Percentiles rank a stretch among this genome's conserved stretches.
These are phyloP conservation scores for Hemileccinum impolitum DNA, from an alignment of 768 basidiomycete species.

Conservation along the genomic window DNA sequence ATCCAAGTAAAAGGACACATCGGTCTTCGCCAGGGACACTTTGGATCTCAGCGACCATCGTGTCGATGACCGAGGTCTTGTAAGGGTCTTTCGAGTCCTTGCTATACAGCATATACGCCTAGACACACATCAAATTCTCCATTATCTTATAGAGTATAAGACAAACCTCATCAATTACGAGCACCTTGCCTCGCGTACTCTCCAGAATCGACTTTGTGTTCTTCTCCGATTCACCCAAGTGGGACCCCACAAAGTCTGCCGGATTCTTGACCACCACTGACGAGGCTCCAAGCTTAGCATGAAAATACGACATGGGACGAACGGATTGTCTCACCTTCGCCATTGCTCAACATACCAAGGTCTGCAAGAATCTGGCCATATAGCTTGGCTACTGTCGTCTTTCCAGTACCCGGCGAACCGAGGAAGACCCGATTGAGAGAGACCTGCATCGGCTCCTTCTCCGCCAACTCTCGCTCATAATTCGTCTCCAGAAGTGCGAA, in stretches of 20 bases:
- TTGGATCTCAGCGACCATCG: constrained; percentile 73
- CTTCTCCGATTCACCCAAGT: constrained; percentile 57
- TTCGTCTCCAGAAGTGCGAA: constrained; percentile 50
- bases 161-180: constrained; percentile 67
- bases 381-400: constrained; percentile 66
- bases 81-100: constrained; percentile 42
- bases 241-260: constrained; percentile 60
- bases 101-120: constrained; percentile 71
- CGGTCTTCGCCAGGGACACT: constrained; percentile 67
- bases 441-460: constrained; percentile 48
- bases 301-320: background rate
- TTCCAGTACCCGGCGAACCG: constrained; percentile 70
- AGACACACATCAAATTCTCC: background rate
- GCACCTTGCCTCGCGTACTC: constrained; percentile 58
- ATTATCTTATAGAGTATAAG: background rate
- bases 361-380: constrained; percentile 65
- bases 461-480: constrained; percentile 56
- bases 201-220: constrained; percentile 65
- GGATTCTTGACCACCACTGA: constrained; percentile 68
- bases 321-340: constrained; percentile 50
- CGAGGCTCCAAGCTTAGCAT: background rate
- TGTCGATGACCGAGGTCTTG: constrained; percentile 71
- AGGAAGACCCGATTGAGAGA: constrained; percentile 66
- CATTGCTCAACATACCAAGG: constrained; percentile 62
- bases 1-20: constrained; percentile 64